phyloP scores from a whole-genome alignment of 805 yeast species.

The Phaffomyces opuntiae region DNA sequence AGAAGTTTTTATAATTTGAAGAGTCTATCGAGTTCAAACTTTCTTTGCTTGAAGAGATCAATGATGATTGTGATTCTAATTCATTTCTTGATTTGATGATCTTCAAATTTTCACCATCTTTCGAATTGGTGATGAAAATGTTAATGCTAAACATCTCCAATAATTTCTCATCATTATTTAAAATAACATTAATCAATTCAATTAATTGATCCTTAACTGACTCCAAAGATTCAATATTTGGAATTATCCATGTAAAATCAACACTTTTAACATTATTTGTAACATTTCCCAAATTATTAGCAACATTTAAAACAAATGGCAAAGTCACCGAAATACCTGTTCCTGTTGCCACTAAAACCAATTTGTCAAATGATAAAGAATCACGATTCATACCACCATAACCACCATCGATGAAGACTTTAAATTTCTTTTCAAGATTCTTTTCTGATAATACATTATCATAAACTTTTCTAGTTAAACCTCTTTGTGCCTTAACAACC shows the following conservation, averaged over 20 bases:
- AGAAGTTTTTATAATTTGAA: neutral
- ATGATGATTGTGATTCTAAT: neutral
- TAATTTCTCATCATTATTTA: neutral
- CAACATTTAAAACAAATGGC: slow-evolving; percentile 32
- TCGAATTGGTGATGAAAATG: slow-evolving; percentile 27
- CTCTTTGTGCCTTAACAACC: slow-evolving; percentile 38
- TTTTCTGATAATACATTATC: slow-evolving; percentile 8
- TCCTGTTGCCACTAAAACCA: slow-evolving; percentile 39
- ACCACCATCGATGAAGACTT: slow-evolving; percentile 44
- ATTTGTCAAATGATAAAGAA: slow-evolving; percentile 35
- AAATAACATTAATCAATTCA: neutral
- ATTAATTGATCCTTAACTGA: slow-evolving; percentile 37
- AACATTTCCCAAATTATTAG: slow-evolving; percentile 6
- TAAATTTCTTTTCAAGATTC: slow-evolving; percentile 22
- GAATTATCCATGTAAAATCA: slow-evolving; percentile 40
- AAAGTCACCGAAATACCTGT: slow-evolving; percentile 45
- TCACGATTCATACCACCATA: slow-evolving; percentile 49
- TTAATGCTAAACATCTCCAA: slow-evolving; percentile 9
- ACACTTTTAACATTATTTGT: slow-evolving; percentile 23
- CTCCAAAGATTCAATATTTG: slow-evolving; percentile 25
- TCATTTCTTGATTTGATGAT: neutral
- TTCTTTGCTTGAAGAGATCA: neutral
- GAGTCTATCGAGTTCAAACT: neutral
- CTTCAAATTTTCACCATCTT: neutral
- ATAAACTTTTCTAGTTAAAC: slow-evolving; percentile 36